Evolutionary conservation across 1,284 basidiomycete species (phyloP), one percentile per base, ranked within the genome.

Genomic region (Ustilago shanxiensis): DNA sequence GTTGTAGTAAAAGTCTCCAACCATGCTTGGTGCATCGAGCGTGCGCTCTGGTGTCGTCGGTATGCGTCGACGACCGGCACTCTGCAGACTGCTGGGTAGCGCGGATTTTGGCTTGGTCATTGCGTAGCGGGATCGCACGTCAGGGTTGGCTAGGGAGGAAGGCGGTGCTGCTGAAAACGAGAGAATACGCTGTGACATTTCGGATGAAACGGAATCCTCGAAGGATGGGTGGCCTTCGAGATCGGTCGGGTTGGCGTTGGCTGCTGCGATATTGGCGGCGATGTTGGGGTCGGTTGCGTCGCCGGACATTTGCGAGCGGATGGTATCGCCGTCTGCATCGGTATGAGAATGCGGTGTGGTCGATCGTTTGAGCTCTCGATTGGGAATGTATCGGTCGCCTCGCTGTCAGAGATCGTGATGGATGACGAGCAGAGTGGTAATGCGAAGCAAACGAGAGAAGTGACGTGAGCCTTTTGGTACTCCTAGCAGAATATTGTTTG

Each of bases 1-100:
- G 86, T 99, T 99, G 81, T 98, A 91, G 86, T 99, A 99, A 87
- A 97, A 99, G 87, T 99, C 97, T 79, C 98, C 95, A 45, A 93
- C 90, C 88, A 98, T 93, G 1, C 93, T 94, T 0, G 95, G 95
- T 0, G 97, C 97, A 82, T 99, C 97, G 13, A 99, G 89, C 2
- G 98, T 94, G 26, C 94, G 90, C 81, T 97, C 94, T 0, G 92
- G 95, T 70, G 91, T 91, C 0, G 91, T 94, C 0, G 93, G 89
- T 66, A 97, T 93, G 78, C 92, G 92, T 10, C 95, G 89, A 80
- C 93, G 93, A 39, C 80, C 66, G 39, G 84, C 72, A 59, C 79
- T 76, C 22, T 79, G 66, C 39, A 83, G 72, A 39, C 81, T 83
- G 41, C 83, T 80, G 7, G 84, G 83, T 49, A 84, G 37, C 0